Evolutionary conservation across 495 filamentous ascomycete species (phyloP), one percentile per base, ranked within the genome.

Genomic region (Neurospora sp.): DNA sequence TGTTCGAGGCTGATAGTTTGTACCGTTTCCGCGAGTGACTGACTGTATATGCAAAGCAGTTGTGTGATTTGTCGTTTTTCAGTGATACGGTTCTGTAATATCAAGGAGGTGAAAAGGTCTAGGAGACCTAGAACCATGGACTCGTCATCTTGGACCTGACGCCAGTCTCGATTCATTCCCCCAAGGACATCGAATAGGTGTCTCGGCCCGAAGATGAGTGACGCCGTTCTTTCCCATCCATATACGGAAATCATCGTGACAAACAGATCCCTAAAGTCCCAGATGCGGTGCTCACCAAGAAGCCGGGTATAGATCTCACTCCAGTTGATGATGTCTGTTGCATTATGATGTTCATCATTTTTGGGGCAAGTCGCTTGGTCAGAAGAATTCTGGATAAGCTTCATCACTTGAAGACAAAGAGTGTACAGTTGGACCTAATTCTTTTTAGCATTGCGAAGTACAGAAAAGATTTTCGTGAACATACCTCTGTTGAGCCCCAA

Each of bases 251-350:
- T 70, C 1, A 42, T 12, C 16, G 76, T 48, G 7, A 71, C 31
- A 14, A 78, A 59, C 3, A 78, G 72, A 40, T 78, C 77, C 12
- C 68, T 72, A 14, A 77, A 71, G 40, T 77, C 74, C 77, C 77
- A 78, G 16, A 78, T 70, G 4, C 72, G 72, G 12, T 68, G 22
- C 16, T 77, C 71, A 2, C 46, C 40, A 1, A 72, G 48, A 14
- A 78, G 53, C 2, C 71, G 46, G 20, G 46, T 42, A 40, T 78
- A 77, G 18, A 78, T 27, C n/a, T 53, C 37, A 2, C 44, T 39
- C 72, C 72, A 77, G 14, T 76, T 31, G 18, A 72, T 71, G 2
- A 70, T 40, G 16, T 27, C 27, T 9, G 16, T 38, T 11, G 39
- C 39, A n/a, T 68, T 4, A 46, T 27, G 18, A 18, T 8, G 12